Evolutionary conservation across 352 stramenopile genomes (phyloP), one percentile per base, ranked within the genome.

Genomic region (Globisporangium ultimum): DNA sequence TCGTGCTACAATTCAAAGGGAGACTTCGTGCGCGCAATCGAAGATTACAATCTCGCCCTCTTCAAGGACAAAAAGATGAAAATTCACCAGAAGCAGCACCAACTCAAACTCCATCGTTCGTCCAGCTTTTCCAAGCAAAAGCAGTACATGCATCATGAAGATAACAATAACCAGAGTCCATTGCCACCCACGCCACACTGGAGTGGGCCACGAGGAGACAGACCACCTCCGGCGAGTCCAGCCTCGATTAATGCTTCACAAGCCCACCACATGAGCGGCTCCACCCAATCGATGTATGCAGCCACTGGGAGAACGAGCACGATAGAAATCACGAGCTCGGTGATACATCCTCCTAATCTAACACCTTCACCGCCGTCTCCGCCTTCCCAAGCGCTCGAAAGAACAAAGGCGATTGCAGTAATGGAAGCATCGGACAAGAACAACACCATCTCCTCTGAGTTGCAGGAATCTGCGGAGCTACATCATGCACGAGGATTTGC

Each of bases 21-120:
- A 3, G 78, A 93, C 67, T 94, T 95, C 57, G 71, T 86, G 20
- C 73, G 72, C 21, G 89, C 89, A 2, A 96, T 97, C 50, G 88
- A 97, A 51, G 88, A 97, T 60, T 97, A 97, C 71, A 96, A 92
- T 49, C 81, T 93, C 34, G 87, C 88, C 1, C 65, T 97, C 32
- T 63, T 83, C 28, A 92, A 95, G 56, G 88, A 97, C 62, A 83
- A 91, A 55, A 65, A 64, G 17, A 62, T 55, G 17, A 66, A 67
- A 51, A 59, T 57, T 22, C 42, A 70, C 40, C 59, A 72, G 21
- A 63, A 67, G 12, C 57, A 70, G 55, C 51, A 67, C 14, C 63
- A 68, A 48, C 58, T 75, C 24, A 87, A 84, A 56, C 21, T 75
- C 0, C 60, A 73, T 20, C 57, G 61, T 21, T 61, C 64, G 0